Evolutionary conservation across 768 basidiomycete genomes (phyloP), one percentile per base, ranked within the genome.

Genomic region (Collybia sp.): DNA sequence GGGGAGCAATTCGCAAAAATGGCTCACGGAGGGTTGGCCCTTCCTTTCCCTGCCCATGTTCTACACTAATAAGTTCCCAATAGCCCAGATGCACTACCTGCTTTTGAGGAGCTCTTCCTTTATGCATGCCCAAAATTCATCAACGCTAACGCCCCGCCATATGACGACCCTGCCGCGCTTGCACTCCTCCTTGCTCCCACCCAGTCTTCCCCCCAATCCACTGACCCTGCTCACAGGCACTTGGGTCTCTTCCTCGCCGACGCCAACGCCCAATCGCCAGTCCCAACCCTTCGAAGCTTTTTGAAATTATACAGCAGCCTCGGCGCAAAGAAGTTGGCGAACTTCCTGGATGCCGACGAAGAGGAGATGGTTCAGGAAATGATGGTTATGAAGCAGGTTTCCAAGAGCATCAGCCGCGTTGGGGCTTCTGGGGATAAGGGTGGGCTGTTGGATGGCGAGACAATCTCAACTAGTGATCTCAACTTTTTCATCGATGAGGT

Each of bases 61-160:
- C 5, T 6, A 16, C 25, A 13, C 20, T 32, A 15, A 40, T 49
- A 44, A 30, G 44, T 32, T 30, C 50, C 31, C 33, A 48, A 33
- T 56, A 84, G 83, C 37, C 76, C 82, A 56, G 88, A 93, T 45
- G 82, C 85, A 13, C 67, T 91, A 43, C 69, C 82, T 17, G 86
- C 87, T 2, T 94, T 87, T 66, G 85, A 92, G 63, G 93, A 97
- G 64, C 85, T 98, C 44, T 99, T 93, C 77, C 67, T 89, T 6
- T 90, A 89, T 49, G 91, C 95, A 16, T 94, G 93, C 64, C 96
- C 96, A 3, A 95, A 96, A 64, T 97, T 97, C 72, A 94, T 99
- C 65, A 80, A 80, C 13, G 93, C 94, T 52, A 95, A 93, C 62
- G 82, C 93, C 12, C 94, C 94, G 2, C 93, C 93, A 4, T 96